Conservation (phyloP, 2,329 filamentous ascomycete genomes). For the Verticillium klebahnii region DNA sequence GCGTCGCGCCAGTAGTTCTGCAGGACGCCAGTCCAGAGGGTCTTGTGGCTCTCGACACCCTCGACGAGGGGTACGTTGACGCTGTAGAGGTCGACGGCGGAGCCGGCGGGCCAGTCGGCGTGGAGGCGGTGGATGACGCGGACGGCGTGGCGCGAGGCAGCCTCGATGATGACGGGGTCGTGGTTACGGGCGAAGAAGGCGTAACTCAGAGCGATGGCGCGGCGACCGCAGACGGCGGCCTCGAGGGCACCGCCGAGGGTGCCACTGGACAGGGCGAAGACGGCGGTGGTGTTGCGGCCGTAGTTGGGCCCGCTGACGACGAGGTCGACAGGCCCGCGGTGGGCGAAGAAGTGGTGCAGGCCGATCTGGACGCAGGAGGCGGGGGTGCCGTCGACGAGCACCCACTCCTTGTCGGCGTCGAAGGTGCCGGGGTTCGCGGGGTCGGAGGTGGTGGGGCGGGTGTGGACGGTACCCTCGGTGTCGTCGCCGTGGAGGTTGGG, state of each 20-base stretch:
- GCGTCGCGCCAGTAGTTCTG: constrained; percentile 88
- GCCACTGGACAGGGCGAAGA: constrained; percentile 73
- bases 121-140: constrained; percentile 75
- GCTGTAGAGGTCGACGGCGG: constrained; percentile 75
- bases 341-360: constrained; percentile 71
- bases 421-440: constrained; percentile 17
- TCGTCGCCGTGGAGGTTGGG: constrained; percentile 33
- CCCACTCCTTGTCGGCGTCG: constrained; percentile 67
- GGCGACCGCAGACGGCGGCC: constrained; percentile 65
- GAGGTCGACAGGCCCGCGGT: constrained; percentile 67
- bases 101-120: constrained; percentile 64
- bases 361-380: constrained; percentile 80
- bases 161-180: constrained; percentile 74
- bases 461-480: constrained; percentile 61
- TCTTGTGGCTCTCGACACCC: constrained; percentile 65
- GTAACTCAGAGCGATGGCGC: constrained; percentile 79
- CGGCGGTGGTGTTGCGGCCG: constrained; percentile 74
- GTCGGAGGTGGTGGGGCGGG: constrained; percentile 43
- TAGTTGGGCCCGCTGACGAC: constrained; percentile 81
- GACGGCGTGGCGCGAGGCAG: constrained; percentile 69
- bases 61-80: constrained; percentile 86
- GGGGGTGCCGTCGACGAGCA: constrained; percentile 76
- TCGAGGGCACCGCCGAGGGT: constrained; percentile 75
- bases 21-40: constrained; percentile 80
- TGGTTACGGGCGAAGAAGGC: constrained; percentile 87